Evolutionary conservation across 768 basidiomycete genomes (phyloP).

Genomic region (Stropharia rugosoannulata): DNA sequence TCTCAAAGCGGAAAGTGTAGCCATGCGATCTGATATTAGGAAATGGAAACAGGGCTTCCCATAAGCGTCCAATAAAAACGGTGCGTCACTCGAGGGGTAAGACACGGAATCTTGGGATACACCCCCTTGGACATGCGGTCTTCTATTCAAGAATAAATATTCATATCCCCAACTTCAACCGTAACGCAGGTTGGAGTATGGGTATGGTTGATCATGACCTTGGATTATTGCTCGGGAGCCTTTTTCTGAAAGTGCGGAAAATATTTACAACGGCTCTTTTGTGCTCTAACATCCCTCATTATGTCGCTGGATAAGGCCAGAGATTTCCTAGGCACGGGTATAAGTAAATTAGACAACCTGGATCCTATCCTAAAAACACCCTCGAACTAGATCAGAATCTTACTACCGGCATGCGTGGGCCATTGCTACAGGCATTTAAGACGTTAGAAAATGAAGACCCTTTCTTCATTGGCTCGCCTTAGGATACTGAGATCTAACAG

Average conservation of each 20-base stretch:
- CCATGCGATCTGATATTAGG: conserved; percentile 24
- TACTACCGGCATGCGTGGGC: conserved; percentile 4
- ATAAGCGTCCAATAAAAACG: conserved; percentile 13
- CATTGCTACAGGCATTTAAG: background rate
- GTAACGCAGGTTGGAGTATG: no score
- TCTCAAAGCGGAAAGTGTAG: conserved; percentile 18
- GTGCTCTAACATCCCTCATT: no score
- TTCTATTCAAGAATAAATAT: conserved; percentile 19
- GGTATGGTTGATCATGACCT: no score
- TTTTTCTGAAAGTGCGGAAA: no score
- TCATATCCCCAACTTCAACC: background rate
- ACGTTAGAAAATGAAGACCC: background rate
- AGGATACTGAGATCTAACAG: conserved; percentile 7
- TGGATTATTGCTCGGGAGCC: no score
- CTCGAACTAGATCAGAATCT: conserved; percentile 3
- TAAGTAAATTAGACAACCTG: background rate
- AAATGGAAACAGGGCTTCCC: conserved; percentile 13
- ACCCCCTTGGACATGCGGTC: conserved; percentile 16
- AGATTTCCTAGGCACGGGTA: no score
- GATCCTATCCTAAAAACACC: conserved; percentile 2
- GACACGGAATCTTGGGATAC: conserved; percentile 18
- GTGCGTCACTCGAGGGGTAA: conserved; percentile 9
- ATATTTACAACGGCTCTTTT: no score
- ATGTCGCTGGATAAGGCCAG: no score
- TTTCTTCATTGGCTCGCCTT: conserved; percentile 2